Percentiles rank a stretch among this genome's conserved stretches.
Conservation (phyloP, 2,329 filamentous ascomycete genomes). For the Coleophoma eucalyptorum region DNA sequence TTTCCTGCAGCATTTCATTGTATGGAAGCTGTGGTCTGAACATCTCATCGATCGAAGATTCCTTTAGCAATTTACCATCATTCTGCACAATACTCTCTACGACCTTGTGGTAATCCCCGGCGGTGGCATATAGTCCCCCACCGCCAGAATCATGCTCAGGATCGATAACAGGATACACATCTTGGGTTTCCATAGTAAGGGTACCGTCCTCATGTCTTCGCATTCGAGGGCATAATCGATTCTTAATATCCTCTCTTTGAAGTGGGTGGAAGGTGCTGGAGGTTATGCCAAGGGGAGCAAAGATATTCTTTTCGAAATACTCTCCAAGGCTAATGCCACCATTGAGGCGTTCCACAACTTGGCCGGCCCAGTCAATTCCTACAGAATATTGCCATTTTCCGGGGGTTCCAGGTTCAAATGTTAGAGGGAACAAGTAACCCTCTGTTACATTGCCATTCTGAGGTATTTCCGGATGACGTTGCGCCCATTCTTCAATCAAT, state of each 20-base stretch:
- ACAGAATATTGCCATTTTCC: slow-evolving; percentile 52
- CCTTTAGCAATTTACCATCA: slow-evolving; percentile 38
- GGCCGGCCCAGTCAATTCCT: slow-evolving; percentile 48
- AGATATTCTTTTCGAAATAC: slow-evolving; percentile 9
- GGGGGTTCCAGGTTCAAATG: slow-evolving; percentile 56
- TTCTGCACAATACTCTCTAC: slow-evolving; percentile 41
- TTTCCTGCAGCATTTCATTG: slow-evolving; percentile 27
- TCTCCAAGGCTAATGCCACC: neutral
- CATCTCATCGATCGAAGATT: slow-evolving; percentile 35
- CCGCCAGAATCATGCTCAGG: slow-evolving; percentile 23
- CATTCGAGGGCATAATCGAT: neutral
- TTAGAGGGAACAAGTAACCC: slow-evolving; percentile 35
- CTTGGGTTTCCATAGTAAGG: slow-evolving; percentile 29
- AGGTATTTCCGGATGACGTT: too few species aligned
- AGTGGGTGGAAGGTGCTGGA: slow-evolving; percentile 6
- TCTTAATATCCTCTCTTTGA: neutral
- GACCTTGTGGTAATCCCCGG: slow-evolving; percentile 36
- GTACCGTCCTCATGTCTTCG: slow-evolving; percentile 13
- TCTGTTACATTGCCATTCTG: neutral
- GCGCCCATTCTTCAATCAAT: neutral
- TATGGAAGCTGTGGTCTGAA: slow-evolving; percentile 36
- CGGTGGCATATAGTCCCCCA: slow-evolving; percentile 28
- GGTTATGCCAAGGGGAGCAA: slow-evolving; percentile 6
- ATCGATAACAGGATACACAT: slow-evolving; percentile 8
- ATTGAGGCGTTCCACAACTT: slow-evolving; percentile 37